These are phyloP conservation scores for Aspergillus versicolor DNA, from an alignment of 2,329 filamentous ascomycete genomes.

Conservation along the genomic window DNA sequence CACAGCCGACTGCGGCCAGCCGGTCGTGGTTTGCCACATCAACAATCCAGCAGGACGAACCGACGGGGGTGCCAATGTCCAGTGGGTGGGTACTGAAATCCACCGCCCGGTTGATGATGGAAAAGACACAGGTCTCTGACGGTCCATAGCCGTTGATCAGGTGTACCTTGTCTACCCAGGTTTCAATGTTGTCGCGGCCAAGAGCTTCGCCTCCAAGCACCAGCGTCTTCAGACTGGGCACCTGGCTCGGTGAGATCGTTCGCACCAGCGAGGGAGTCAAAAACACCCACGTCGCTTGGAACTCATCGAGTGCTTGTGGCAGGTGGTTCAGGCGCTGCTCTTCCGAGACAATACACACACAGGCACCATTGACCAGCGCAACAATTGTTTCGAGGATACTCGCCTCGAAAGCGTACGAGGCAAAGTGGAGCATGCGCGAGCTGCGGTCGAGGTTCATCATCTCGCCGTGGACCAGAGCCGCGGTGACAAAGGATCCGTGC, in stretches of 20 bases:
- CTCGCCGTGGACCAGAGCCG: background rate
- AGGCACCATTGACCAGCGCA: constrained; percentile 53
- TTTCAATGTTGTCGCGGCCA: constrained; percentile 8
- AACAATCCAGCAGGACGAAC: constrained; percentile 8
- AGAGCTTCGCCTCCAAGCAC: constrained; percentile 12
- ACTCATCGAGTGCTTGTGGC: constrained; percentile 45
- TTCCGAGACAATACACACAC: constrained; percentile 54
- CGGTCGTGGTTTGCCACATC: constrained; percentile 9
- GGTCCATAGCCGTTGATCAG: constrained; percentile 35
- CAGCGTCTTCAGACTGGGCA: constrained; percentile 11
- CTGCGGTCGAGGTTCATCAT: background rate
- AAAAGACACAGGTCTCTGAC: constrained; percentile 28
- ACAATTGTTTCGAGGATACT: constrained; percentile 52
- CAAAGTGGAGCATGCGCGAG: constrained; percentile 7
- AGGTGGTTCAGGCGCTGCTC: constrained; percentile 40
- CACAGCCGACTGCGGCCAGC: constrained; percentile 12
- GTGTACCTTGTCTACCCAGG: no score
- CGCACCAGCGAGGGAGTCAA: no score
- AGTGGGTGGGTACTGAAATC: no score
- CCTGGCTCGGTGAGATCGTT: constrained; percentile 11
- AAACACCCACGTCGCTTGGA: no score
- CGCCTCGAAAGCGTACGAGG: constrained; percentile 49
- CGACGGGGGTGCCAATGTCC: constrained; percentile 1
- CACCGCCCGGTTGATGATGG: constrained; percentile 7
- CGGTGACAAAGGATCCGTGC: background rate